A percentile compares a stretch with the other conserved stretches of the same genome.
These are phyloP conservation scores for Penicillium digitatum DNA, from an alignment of 2,329 filamentous ascomycete species.

Conservation along the genomic window DNA sequence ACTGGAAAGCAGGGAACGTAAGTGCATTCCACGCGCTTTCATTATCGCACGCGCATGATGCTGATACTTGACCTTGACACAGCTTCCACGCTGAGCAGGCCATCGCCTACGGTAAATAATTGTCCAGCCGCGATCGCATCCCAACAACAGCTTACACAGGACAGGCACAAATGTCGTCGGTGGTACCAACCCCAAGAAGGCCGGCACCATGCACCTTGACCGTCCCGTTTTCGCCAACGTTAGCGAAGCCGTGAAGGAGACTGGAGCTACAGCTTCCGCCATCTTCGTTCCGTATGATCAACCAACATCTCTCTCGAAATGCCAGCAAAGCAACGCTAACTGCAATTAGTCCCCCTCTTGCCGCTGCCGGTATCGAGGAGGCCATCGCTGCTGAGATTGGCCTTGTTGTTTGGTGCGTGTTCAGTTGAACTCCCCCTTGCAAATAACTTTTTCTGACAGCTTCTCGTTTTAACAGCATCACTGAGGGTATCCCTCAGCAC, in stretches of 20 bases:
- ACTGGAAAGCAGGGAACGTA: conserved; percentile 95
- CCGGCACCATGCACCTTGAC: conserved; percentile 81
- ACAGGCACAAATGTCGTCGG: conserved; percentile 94
- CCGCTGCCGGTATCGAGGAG: conserved; percentile 94
- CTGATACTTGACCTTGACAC: conserved; percentile 16
- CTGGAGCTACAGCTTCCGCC: conserved; percentile 83
- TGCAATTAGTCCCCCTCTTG: conserved; percentile 70
- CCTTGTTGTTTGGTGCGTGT: conserved; percentile 73
- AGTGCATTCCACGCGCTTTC: conserved; percentile 39
- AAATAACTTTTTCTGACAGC: conserved; percentile 11
- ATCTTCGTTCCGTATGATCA: conserved; percentile 84
- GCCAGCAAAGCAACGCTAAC: conserved; percentile 17
- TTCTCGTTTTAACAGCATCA: conserved; percentile 56
- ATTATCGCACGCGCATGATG: conserved; percentile 30
- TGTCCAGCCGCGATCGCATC: conserved; percentile 17
- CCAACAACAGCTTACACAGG: conserved; percentile 21
- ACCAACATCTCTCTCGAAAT: background rate
- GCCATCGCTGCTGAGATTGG: conserved; percentile 89
- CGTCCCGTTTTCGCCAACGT: conserved; percentile 92
- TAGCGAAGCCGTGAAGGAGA: conserved; percentile 80
- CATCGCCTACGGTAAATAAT: conserved; percentile 84
- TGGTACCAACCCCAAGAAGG: conserved; percentile 99
- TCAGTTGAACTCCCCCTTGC: conserved; percentile 10
- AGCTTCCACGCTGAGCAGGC: conserved; percentile 98
- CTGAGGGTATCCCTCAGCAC: conserved; percentile 95